Base-by-base conservation (phyloP, 1,284 basidiomycete genomes). In the Exsudoporus floridanus region DNA sequence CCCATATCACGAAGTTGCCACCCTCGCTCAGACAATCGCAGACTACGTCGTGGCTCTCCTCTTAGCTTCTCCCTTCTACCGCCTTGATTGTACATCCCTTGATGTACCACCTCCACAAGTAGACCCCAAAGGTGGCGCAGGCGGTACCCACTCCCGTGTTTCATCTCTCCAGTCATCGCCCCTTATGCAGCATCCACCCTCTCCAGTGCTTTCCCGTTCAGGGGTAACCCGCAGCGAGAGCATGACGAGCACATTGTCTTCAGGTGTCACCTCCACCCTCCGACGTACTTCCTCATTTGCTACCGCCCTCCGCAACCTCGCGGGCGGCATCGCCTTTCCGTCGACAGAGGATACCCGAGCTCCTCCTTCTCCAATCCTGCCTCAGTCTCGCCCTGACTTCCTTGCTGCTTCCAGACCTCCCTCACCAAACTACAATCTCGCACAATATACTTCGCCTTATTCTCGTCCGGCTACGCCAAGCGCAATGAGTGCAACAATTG, bases 21-120 rank as follows among this genome's bases (percentile, higher is more conserved):
- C 89, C 7, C 84, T 92, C 64, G 94, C 95, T 0, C 88, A 91
- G 64, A 96, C 92, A 0, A 86, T 98, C 19, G 82, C 95, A 41
- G 96, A 99, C 72, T 97, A 95, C 65, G 82, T 98, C 62, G 85
- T 92, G 70, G 94, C 94, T 0, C 79, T 95, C 12, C 80, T 99
- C 14, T 75, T 98, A 21, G 90, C 94, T 60, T 94, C 91, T 14
- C 88, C 93, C 0, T 94, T 98, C 65, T 83, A 84, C 13, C 75
- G 82, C 27, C 78, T 94, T 1, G 81, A 87, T 35, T 80, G 77
- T 18, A 83, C 85, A 0, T 80, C 88, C 1, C 73, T 92, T 21
- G 73, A 80, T 53, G 62, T 62, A 12, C 77, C 82, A 16, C 82
- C 83, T 2, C 71, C 59, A 41, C 63, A 66, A 39, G 41, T 50